phyloP scores from a whole-genome alignment of 2,329 filamentous ascomycete species.

The Cytospora leucostoma region DNA sequence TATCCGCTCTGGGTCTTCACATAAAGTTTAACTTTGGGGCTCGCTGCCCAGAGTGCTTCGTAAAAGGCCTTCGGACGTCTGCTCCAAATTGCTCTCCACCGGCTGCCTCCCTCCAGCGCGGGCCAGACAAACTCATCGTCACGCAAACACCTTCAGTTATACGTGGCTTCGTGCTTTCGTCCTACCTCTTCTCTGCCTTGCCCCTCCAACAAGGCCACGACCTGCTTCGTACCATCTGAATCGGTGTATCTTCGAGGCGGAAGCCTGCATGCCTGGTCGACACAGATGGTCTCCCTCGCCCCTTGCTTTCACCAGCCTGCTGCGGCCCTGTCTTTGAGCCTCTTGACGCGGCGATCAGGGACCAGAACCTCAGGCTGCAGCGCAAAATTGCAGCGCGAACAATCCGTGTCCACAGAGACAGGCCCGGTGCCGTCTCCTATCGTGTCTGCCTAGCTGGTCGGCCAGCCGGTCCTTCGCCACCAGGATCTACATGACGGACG shows the following conservation, averaged over 20 bases:
- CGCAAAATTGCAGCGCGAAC: neutral
- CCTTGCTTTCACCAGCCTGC: conserved; percentile 22
- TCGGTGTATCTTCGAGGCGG: conserved; percentile 13
- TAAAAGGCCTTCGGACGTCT: neutral
- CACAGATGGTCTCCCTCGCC: conserved; percentile 19
- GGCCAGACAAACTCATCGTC: conserved; percentile 8
- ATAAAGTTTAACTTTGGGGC: neutral
- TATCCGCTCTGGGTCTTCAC: conserved; percentile 3
- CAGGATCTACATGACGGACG: conserved; percentile 11
- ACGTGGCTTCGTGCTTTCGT: conserved; percentile 10
- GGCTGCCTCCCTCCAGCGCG: conserved; percentile 1
- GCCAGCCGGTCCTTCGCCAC: conserved; percentile 22
- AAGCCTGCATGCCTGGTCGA: conserved; percentile 25
- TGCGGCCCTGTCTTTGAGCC: conserved; percentile 20
- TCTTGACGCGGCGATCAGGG: conserved; percentile 16
- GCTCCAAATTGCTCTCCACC: neutral
- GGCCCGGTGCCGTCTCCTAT: conserved; percentile 16
- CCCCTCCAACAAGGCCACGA: conserved; percentile 13
- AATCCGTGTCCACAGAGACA: conserved; percentile 19
- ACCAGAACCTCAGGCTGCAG: conserved; percentile 14
- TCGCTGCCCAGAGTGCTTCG: neutral
- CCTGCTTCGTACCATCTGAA: conserved; percentile 16
- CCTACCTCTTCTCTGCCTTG: conserved; percentile 10
- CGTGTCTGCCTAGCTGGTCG: conserved; percentile 24
- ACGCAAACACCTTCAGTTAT: conserved; percentile 12